Base-by-base conservation (phyloP, 306 rosid species). In the Gynostemma pentaphyllum region DNA sequence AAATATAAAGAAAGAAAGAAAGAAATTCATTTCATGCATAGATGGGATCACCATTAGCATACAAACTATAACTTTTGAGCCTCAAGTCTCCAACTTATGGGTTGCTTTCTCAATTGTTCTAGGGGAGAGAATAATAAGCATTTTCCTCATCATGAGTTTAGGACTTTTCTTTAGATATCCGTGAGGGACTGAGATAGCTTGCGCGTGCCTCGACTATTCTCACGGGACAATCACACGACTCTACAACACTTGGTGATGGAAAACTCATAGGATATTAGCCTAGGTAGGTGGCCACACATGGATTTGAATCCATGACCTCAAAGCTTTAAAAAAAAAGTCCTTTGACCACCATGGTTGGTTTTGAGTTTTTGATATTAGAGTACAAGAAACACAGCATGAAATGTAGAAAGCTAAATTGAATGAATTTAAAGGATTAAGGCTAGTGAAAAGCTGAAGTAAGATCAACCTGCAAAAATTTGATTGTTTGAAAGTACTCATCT, bases 41-140 rank as follows among this genome's bases (percentile, higher is more conserved):
- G 65, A 40, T 61, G 66, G 30, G 30, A 61, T 36, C 50, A 61
- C 49, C 49, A 61, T n/a, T 36, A 23, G 36, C 49, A 40, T 61
- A 61, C 32, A 39, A 30, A 60, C 32, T 44, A 60, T 7, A 57
- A 13, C 30, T 19, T 39, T 22, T 5, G 65, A 39, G 48, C 32
- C 22, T 27, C 48, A 60, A 22, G 34, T 39, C 65, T 19, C n/a
- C 18, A 32, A 32, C 5, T 32, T 32, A 32, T 7, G 18, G 32
- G 64, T 22, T 22, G 21, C 30, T 60, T 39, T 1, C 7, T 36
- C 65, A 39, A 34, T 13, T 39, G 39, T 60, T 45, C 34, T 60
- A 60, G 36, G 23, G 13, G 41, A 59, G 28, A 0, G 28, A 32
- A 56, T 34, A 34, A 26, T 56, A 30, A 45, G 63, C 32, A 56